Evolutionary conservation across 2,329 filamentous ascomycete genomes (phyloP), one percentile per base, ranked within the genome.

Genomic region (Keithomyces neogunnii): DNA sequence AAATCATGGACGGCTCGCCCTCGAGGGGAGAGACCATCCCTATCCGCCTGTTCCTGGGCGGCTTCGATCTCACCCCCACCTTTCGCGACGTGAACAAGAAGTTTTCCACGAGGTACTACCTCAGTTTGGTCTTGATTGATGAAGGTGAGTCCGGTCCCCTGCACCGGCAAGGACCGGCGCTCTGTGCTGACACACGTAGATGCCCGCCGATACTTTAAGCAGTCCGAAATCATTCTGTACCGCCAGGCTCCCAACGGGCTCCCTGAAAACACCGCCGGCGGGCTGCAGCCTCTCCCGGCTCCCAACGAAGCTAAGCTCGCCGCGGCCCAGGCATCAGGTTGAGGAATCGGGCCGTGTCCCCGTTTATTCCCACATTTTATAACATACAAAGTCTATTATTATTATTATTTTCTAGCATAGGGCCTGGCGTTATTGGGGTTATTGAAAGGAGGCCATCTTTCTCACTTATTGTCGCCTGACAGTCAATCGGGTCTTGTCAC

Each of bases 41-140:
- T 28, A 99, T 99, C 64, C 82, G 93, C 61, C 78, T 99, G 51
- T 99, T 99, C 81, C 82, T 99, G 8, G 93, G 93, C 55, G 93
- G 93, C 49, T 99, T 99, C 67, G 95, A 99, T 70, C 73, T 99
- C 56, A 99, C 93, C 4, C 93, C 93, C 13, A 99, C 93, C 10
- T 99, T 99, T 81, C 88, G 93, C 56, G 93, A 99, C 68, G 95
- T 99, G 60, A 99, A 99, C 81, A 99, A 99, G 79, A 99, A 99
- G 73, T 99, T 96, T 71, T 97, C 92, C 30, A 97, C 92, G 38
- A 81, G 93, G 63, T 99, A 99, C 73, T 99, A 99, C 72, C 81
- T 99, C 56, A 96, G 91, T 66, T 74, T 99, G 56, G 93, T 99
- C 28, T 78, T 96, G 59, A 96, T 96, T 60, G 91, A 96, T 64